Percentiles rank a stretch among this genome's conserved stretches.
These are phyloP conservation scores for Trametes hirsuta DNA, from an alignment of 1,284 basidiomycete genomes.

Conservation along the genomic window DNA sequence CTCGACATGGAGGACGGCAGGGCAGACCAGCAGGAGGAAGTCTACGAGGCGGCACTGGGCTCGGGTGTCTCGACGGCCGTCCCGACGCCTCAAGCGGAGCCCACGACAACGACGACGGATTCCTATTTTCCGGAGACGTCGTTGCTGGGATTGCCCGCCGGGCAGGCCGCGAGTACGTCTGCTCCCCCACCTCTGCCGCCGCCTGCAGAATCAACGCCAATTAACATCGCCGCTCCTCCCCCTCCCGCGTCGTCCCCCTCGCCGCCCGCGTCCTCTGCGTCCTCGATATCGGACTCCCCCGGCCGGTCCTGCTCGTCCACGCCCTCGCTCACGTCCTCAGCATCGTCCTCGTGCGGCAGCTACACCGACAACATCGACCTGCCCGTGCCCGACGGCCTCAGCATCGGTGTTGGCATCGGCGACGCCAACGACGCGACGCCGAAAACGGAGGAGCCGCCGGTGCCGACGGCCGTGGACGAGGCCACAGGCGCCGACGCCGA, in stretches of 20 bases:
- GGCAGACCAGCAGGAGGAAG: constrained; percentile 23
- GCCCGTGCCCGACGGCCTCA: constrained; percentile 9
- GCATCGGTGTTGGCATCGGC: not conserved
- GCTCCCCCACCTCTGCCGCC: constrained; percentile 11
- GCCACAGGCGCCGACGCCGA: not conserved
- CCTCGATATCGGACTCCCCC: constrained; percentile 22
- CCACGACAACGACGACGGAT: constrained; percentile 2
- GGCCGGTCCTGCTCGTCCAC: constrained; percentile 22
- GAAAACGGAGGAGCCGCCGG: constrained; percentile 1
- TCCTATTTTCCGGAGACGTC: constrained; percentile 39
- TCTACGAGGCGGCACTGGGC: constrained; percentile 33
- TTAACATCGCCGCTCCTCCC: constrained; percentile 9
- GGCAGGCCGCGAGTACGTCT: constrained; percentile 2
- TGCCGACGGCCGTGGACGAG: constrained; percentile 16
- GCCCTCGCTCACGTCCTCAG: constrained; percentile 29
- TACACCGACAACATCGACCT: constrained; percentile 12
- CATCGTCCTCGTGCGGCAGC: constrained; percentile 26
- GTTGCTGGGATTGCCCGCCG: constrained; percentile 2
- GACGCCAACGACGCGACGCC: not conserved
- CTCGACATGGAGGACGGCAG: constrained; percentile 51
- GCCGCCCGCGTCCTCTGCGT: constrained; percentile 22
- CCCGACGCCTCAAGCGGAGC: constrained; percentile 22
- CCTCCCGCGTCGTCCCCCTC: constrained; percentile 19
- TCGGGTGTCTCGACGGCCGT: constrained; percentile 22
- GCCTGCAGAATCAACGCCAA: constrained; percentile 5